These are phyloP conservation scores for Triglochin maritima DNA, from an alignment of 106 monocot genomes.

Conservation along the genomic window DNA sequence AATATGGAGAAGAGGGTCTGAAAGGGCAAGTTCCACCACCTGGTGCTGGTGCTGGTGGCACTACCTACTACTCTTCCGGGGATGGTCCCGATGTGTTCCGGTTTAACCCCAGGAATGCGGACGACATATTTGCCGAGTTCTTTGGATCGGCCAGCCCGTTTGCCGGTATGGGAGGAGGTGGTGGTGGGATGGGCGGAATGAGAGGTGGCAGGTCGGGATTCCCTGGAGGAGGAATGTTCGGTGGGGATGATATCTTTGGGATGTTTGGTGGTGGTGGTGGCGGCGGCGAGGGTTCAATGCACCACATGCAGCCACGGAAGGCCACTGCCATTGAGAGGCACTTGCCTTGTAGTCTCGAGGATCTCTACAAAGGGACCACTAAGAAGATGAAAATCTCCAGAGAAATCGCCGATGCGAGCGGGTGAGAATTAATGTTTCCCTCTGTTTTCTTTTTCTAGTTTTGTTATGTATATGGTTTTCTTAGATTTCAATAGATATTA, in stretches of 20 bases:
- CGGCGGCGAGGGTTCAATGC: constrained; percentile 26
- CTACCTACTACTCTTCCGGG: constrained; percentile 21
- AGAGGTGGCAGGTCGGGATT: constrained; percentile 19
- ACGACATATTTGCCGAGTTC: constrained; percentile 76
- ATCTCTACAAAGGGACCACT: constrained; percentile 62
- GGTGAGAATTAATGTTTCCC: constrained; percentile 21
- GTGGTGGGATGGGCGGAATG: constrained; percentile 9
- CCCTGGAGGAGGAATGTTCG: constrained; percentile 25
- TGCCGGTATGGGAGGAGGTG: constrained; percentile 31
- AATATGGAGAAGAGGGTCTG: constrained; percentile 66
- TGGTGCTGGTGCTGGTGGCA: constrained; percentile 26
- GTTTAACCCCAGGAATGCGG: constrained; percentile 53
- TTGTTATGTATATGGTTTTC: too few species aligned
- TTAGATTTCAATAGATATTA: too few species aligned
- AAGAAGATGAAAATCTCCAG: constrained; percentile 91
- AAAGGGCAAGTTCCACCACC: constrained; percentile 46
- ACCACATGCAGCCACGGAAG: constrained; percentile 28
- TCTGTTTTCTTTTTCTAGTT: background rate
- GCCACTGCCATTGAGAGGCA: constrained; percentile 45
- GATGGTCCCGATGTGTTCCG: constrained; percentile 28
- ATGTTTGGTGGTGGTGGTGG: constrained; percentile 21
- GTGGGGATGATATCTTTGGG: constrained; percentile 25
- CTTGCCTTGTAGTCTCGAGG: constrained; percentile 53
- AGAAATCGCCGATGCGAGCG: constrained; percentile 54
- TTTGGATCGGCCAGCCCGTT: constrained; percentile 63